Evolutionary conservation across 75 land plant genomes (phyloP), one percentile per base, ranked within the genome.

Genomic region (Picea sitchensis): DNA sequence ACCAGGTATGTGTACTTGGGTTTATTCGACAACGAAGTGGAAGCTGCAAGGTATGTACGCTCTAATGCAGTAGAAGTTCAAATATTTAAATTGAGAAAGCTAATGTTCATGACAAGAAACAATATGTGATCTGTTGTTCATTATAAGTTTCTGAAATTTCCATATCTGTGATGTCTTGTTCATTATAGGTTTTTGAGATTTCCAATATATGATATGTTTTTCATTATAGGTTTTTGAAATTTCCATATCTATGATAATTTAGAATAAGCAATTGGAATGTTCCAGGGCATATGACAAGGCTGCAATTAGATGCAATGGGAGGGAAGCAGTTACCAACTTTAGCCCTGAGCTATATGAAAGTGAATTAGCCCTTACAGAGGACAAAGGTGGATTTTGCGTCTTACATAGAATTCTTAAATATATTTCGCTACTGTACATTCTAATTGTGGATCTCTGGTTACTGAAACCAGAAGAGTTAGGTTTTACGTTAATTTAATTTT

Each of bases 281-380:
- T 51, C 18, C 82, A 87, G 89, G 78, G 84, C 89, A 60, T 87
- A 87, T 79, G 89, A 87, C 44, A 81, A 72, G 78, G 89, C 89
- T 59, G 89, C 88, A 79, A 87, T 87, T 56, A 63, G 78, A 23
- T 85, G 77, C 79, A 85, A 85, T 47, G 89, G 89, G 26, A 86
- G 79, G 57, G 89, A 87, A 21, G 89, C 89, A 34, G 84, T 87
- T 5, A 87, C 89, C 3, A 87, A 87, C 63, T 87, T 87, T 73
- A 88, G 86, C 32, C 88, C 89, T 18, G 60, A 80, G 68, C 75
- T 82, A 18, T 87, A 87, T 23, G 64, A 60, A 61, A 73, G 34
- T 18, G 79, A 83, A n/a, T 14, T 59, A 18, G 56, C 56, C 56
- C 56, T 51, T 51, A 51, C 56, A 51, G 56, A 51, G 56, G 56